Conservation (phyloP, 1,139 yeast genomes). For the Candida frijolesensis region DNA sequence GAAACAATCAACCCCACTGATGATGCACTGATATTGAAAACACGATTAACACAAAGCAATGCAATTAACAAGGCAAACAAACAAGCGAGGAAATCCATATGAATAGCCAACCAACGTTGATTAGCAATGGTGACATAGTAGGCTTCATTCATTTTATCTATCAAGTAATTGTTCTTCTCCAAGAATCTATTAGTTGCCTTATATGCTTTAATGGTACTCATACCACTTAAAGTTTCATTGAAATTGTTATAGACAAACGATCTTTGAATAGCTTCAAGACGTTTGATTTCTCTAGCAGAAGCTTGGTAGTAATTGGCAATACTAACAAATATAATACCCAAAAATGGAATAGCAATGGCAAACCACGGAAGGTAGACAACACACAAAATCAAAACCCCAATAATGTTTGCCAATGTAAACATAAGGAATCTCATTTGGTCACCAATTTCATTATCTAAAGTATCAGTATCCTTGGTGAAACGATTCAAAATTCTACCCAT, state of each 20-base stretch:
- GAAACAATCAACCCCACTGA: conserved; percentile 73
- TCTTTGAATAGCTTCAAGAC: conserved; percentile 77
- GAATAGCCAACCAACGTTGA: conserved; percentile 82
- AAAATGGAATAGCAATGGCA: conserved; percentile 48
- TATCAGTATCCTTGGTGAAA: conserved; percentile 83
- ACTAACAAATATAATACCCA: conserved; percentile 35
- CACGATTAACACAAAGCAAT: conserved; percentile 65
- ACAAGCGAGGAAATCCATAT: conserved; percentile 60
- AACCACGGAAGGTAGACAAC: conserved; percentile 76
- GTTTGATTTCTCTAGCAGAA: conserved; percentile 76
- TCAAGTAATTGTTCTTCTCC: conserved; percentile 46
- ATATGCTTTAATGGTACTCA: conserved; percentile 71
- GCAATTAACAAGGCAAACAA: conserved; percentile 52
- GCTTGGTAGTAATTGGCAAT: conserved; percentile 61
- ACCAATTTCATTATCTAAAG: conserved; percentile 74
- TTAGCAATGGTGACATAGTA: conserved; percentile 66
- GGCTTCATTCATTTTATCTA: conserved; percentile 75
- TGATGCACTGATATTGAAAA: conserved; percentile 63
- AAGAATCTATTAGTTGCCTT: conserved; percentile 52
- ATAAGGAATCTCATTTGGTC: conserved; percentile 57
- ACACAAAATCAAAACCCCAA: conserved; percentile 70
- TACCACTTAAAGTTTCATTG: conserved; percentile 75
- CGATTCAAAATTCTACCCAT: conserved; percentile 63
- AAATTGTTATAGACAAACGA: conserved; percentile 77
- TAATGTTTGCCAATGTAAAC: conserved; percentile 51